Evolutionary conservation across 2,329 filamentous ascomycete species (phyloP).

Genomic region (Trichoderma cornu-damae): DNA sequence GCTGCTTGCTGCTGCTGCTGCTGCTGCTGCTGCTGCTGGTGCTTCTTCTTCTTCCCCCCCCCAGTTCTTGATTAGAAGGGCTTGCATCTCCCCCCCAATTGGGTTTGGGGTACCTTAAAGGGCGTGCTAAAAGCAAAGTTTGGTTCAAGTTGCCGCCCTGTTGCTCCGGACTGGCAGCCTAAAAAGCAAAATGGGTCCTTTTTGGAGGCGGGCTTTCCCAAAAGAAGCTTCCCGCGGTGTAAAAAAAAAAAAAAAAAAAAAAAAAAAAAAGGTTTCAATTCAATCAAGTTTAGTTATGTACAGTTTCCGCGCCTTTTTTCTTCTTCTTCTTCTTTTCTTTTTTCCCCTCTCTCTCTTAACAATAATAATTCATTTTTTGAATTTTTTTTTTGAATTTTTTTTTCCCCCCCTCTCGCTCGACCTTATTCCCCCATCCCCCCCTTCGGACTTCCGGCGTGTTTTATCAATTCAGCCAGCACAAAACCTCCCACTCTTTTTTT

Average conservation of each 20-base stretch:
- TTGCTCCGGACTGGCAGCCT: background rate
- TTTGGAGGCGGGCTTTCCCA: constrained; percentile 7
- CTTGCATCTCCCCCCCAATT: background rate
- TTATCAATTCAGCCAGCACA: constrained; percentile 14
- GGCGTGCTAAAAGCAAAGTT: constrained; percentile 6
- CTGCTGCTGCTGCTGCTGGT: no score
- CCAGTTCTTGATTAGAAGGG: background rate
- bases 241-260: no score
- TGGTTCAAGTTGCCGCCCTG: no score
- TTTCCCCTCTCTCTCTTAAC: background rate
- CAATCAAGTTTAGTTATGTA: no score
- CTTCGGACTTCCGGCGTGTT: constrained; percentile 12
- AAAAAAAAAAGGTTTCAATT: no score
- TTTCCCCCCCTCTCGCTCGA: background rate
- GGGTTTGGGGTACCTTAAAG: background rate
- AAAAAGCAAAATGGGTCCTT: background rate
- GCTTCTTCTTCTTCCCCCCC: no score
- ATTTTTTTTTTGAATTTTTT: constrained; percentile 9
- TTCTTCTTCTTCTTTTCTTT: background rate
- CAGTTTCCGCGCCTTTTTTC: constrained; percentile 12
- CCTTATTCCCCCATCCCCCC: background rate
- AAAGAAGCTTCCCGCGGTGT: background rate
- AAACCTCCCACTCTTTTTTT: constrained; percentile 14
- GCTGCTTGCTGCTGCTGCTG: no score
- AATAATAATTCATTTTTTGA: no score